Evolutionary conservation across 208 protist genomes (phyloP).

Genomic region (Leishmania amazonensis): DNA sequence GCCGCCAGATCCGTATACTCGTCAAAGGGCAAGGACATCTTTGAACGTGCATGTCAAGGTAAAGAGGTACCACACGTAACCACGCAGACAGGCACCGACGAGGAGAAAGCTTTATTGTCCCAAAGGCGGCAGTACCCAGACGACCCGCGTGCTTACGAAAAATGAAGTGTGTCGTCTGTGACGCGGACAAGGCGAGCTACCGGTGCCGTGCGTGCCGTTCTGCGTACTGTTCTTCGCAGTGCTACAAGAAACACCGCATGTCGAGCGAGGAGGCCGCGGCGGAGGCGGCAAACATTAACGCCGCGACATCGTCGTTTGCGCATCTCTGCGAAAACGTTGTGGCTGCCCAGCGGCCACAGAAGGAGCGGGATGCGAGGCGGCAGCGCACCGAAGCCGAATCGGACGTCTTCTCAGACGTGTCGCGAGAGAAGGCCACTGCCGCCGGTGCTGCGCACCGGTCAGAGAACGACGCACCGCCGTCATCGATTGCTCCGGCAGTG

Average conservation of each 20-base stretch:
- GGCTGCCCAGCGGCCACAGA: constrained; percentile 13
- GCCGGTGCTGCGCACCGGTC: not conserved
- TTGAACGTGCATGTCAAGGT: not conserved
- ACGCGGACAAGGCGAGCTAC: constrained; percentile 36
- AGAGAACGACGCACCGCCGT: not conserved
- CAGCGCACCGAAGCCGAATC: constrained; percentile 26
- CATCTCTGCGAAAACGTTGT: constrained; percentile 23
- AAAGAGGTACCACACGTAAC: not conserved
- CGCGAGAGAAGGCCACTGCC: constrained; percentile 19
- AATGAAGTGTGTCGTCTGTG: constrained; percentile 71
- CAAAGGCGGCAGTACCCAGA: not conserved
- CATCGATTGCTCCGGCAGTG: not conserved
- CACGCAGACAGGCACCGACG: not conserved
- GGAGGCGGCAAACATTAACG: not conserved
- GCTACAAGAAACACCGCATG: constrained; percentile 57
- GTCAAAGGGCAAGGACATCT: not conserved
- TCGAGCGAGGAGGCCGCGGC: constrained; percentile 11
- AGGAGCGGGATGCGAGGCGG: constrained; percentile 15
- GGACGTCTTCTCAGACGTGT: constrained; percentile 31
- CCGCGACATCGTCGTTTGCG: not conserved
- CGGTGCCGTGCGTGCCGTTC: constrained; percentile 61
- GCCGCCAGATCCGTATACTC: not conserved
- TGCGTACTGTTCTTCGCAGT: constrained; percentile 66
- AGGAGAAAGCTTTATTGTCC: not conserved
- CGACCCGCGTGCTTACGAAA: not conserved